A percentile compares a stretch with the other conserved stretches of the same genome.
Evolutionary conservation across 1,139 yeast species (phyloP).

Genomic region (Protomyces lactucae-debilis): DNA sequence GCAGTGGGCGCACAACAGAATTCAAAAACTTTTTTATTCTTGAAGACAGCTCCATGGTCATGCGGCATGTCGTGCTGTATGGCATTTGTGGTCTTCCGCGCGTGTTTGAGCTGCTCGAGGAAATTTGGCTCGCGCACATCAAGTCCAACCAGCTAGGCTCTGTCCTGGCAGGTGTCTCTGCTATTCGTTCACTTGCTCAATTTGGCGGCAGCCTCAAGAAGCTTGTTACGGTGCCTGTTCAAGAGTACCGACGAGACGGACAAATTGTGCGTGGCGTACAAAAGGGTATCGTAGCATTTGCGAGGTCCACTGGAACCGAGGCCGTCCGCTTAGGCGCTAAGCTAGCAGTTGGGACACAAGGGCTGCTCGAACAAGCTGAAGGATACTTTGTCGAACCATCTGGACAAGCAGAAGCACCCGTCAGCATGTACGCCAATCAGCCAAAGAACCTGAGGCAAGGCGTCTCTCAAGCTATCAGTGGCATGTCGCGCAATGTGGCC

Average conservation of each 20-base stretch:
- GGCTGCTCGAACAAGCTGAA: slow-evolving; percentile 73
- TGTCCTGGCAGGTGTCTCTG: slow-evolving; percentile 76
- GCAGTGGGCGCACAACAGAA: slow-evolving; percentile 82
- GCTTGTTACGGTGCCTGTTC: slow-evolving; percentile 65
- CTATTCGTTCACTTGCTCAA: slow-evolving; percentile 69
- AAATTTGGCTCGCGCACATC: slow-evolving; percentile 83
- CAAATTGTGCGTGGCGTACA: slow-evolving; percentile 64
- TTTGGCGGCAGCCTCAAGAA: slow-evolving; percentile 76
- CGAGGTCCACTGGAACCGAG: slow-evolving; percentile 76
- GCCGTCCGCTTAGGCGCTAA: slow-evolving; percentile 76
- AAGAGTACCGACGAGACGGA: slow-evolving; percentile 71
- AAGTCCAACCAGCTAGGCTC: slow-evolving; percentile 71
- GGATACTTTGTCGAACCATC: slow-evolving; percentile 38
- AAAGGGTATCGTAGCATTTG: slow-evolving; percentile 72
- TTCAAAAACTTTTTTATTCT: slow-evolving; percentile 80
- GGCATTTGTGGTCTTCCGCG: slow-evolving; percentile 73
- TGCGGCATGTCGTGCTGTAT: slow-evolving; percentile 59
- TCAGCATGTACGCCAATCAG: slow-evolving; percentile 80
- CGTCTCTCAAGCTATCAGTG: slow-evolving; percentile 61
- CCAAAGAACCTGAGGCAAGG: slow-evolving; percentile 72
- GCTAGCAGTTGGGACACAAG: slow-evolving; percentile 84
- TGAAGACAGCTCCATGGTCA: slow-evolving; percentile 71
- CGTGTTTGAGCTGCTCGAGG: slow-evolving; percentile 53
- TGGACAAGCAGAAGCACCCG: slow-evolving; percentile 34
- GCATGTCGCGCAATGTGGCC: slow-evolving; percentile 63